Conservation (phyloP, 176 grass and related monocot species). For the Bromus sterilis region DNA sequence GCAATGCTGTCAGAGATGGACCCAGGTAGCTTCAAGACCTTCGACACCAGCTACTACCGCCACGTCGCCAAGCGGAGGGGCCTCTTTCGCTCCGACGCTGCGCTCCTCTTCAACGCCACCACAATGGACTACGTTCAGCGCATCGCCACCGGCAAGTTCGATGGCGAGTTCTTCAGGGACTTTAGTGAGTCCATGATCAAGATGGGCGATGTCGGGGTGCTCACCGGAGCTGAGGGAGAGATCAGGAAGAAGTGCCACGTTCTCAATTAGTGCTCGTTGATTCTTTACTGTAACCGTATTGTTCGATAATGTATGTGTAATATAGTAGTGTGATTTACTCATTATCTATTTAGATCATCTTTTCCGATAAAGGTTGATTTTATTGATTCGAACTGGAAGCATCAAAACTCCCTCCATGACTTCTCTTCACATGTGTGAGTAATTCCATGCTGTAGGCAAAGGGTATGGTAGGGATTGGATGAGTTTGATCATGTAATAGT, state of each 20-base stretch:
- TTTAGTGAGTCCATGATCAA: constrained; percentile 5
- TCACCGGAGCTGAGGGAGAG: not conserved
- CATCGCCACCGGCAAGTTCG: not conserved
- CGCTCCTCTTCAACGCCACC: not conserved
- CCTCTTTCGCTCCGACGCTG: not conserved
- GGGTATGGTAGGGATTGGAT: no score
- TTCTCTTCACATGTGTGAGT: no score
- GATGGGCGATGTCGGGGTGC: not conserved
- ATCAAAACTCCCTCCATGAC: no score
- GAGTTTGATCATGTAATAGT: no score
- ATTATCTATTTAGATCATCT: no score
- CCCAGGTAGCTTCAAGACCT: not conserved
- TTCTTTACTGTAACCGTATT: not conserved
- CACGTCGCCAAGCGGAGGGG: not conserved
- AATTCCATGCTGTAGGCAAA: no score
- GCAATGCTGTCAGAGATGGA: not conserved
- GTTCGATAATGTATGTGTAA: not conserved
- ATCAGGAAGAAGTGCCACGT: not conserved
- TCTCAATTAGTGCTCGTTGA: not conserved
- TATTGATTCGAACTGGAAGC: no score
- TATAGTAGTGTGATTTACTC: not conserved
- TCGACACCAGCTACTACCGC: not conserved
- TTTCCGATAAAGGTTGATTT: no score
- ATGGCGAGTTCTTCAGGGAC: not conserved
- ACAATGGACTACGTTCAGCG: not conserved